phyloP scores from a whole-genome alignment of 2,329 filamentous ascomycete genomes.

The Paraconiothyrium brasiliense region DNA sequence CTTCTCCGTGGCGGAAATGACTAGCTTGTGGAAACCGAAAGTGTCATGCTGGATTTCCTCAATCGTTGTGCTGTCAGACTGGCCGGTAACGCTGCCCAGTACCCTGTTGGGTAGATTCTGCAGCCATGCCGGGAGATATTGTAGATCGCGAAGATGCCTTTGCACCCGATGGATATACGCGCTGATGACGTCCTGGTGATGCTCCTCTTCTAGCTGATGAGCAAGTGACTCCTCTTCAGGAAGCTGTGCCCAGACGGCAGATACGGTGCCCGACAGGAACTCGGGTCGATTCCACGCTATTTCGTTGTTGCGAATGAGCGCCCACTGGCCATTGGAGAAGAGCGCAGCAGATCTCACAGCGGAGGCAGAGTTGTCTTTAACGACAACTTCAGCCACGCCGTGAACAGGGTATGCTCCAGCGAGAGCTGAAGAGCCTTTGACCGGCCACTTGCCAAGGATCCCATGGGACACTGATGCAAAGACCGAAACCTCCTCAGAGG shows the following conservation, averaged over 20 bases:
- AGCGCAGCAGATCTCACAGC: conserved; percentile 81
- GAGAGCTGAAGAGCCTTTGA: conserved; percentile 55
- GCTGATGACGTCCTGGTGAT: conserved; percentile 77
- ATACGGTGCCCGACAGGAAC: conserved; percentile 79
- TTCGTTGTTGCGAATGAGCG: conserved; percentile 83
- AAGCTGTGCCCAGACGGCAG: conserved; percentile 82
- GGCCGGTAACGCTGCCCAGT: conserved; percentile 62
- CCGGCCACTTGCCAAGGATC: conserved; percentile 77
- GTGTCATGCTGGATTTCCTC: conserved; percentile 70
- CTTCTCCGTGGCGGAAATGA: conserved; percentile 80
- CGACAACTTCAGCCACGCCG: conserved; percentile 82
- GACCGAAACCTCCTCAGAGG: conserved; percentile 75
- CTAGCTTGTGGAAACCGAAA: conserved; percentile 89
- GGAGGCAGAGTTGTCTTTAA: conserved; percentile 72
- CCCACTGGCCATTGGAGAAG: conserved; percentile 75
- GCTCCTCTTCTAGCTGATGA: conserved; percentile 84
- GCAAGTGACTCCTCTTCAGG: conserved; percentile 77
- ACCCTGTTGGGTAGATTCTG: conserved; percentile 74
- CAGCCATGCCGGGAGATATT: conserved; percentile 78
- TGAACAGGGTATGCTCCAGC: conserved; percentile 62
- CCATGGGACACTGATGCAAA: conserved; percentile 80
- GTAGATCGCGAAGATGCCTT: conserved; percentile 81
- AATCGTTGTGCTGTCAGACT: conserved; percentile 66
- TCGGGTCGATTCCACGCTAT: conserved; percentile 83
- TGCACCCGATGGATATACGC: conserved; percentile 91